phyloP scores from a whole-genome alignment of 805 yeast species.

The Myxozyma geophila region DNA sequence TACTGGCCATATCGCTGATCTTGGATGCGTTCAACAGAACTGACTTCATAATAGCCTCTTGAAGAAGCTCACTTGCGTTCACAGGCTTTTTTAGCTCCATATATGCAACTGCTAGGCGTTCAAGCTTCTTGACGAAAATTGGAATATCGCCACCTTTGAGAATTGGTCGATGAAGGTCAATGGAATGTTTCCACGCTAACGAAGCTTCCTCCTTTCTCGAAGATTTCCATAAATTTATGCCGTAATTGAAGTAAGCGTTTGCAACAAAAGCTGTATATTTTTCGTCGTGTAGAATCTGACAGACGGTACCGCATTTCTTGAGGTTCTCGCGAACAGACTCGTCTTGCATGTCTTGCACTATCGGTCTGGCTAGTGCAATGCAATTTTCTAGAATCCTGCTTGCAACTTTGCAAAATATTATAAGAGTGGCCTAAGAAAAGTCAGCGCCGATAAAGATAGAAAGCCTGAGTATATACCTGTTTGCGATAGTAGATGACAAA shows the following conservation, averaged over 20 bases:
- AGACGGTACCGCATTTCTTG: slow-evolving; percentile 4
- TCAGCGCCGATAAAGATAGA: too few relatives aligned
- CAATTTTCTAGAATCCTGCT: slow-evolving; percentile 25
- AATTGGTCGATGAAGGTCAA: slow-evolving; percentile 15
- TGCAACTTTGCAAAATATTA: slow-evolving; percentile 22
- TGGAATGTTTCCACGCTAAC: slow-evolving; percentile 21
- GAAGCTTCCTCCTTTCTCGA: slow-evolving; percentile 20
- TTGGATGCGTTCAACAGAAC: background rate
- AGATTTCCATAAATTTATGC: slow-evolving; percentile 19
- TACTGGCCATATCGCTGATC: background rate
- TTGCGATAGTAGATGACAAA: slow-evolving; percentile 15
- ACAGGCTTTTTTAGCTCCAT: slow-evolving; percentile 7
- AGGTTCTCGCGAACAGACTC: background rate
- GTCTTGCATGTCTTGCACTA: background rate
- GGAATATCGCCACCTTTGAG: background rate
- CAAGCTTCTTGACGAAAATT: slow-evolving; percentile 24
- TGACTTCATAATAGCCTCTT: slow-evolving; percentile 4
- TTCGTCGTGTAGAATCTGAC: slow-evolving; percentile 15
- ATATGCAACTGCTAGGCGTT: slow-evolving; percentile 25
- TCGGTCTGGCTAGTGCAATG: slow-evolving; percentile 14
- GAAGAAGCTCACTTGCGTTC: slow-evolving; percentile 9
- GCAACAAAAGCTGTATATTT: slow-evolving; percentile 16
- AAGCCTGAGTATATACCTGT: slow-evolving; percentile 5
- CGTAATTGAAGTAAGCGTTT: slow-evolving; percentile 26
- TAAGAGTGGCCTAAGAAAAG: background rate